Evolutionary conservation across 805 yeast species (phyloP).

Genomic region (fission yeast (Schizosaccharomyces pombe)): DNA sequence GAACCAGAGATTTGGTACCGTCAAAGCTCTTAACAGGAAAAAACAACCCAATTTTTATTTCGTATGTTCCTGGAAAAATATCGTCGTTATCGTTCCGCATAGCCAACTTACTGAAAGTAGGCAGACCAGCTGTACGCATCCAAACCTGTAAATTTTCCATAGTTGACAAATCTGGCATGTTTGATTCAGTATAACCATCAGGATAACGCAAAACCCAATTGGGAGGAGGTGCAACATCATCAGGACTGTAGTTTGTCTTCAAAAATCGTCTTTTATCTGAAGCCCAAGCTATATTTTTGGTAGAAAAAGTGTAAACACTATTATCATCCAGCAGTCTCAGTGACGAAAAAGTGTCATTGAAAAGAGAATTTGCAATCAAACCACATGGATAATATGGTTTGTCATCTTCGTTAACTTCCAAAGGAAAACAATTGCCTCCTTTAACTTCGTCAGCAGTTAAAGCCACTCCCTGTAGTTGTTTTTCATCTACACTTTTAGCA

Average conservation of each 20-base stretch:
- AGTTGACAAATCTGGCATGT: slow-evolving; percentile 47
- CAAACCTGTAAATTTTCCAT: slow-evolving; percentile 85
- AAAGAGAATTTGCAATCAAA: slow-evolving; percentile 70
- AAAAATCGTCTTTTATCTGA: slow-evolving; percentile 51
- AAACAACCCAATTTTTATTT: slow-evolving; percentile 37
- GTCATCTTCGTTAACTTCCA: slow-evolving; percentile 28
- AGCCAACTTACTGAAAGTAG: slow-evolving; percentile 67
- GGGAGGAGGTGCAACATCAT: slow-evolving; percentile 78
- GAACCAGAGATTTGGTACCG: slow-evolving; percentile 64
- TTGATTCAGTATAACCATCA: slow-evolving; percentile 64
- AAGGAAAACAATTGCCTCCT: slow-evolving; percentile 36
- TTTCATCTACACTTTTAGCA: slow-evolving; percentile 60
- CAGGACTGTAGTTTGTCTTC: slow-evolving; percentile 41
- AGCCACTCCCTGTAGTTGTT: slow-evolving; percentile 60
- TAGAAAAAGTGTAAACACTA: slow-evolving; percentile 20
- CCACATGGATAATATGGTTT: slow-evolving; percentile 81
- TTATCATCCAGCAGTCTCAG: background rate
- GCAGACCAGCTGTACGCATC: slow-evolving; percentile 94
- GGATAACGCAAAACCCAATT: slow-evolving; percentile 68
- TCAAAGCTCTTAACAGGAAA: slow-evolving; percentile 68
- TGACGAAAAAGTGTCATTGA: slow-evolving; percentile 60
- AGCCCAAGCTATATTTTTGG: slow-evolving; percentile 60
- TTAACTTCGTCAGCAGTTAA: slow-evolving; percentile 28
- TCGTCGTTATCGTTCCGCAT: slow-evolving; percentile 39
- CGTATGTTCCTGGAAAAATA: slow-evolving; percentile 44